Base-by-base conservation (phyloP, 2,329 filamentous ascomycete species). In the Diaporthe sp. region DNA sequence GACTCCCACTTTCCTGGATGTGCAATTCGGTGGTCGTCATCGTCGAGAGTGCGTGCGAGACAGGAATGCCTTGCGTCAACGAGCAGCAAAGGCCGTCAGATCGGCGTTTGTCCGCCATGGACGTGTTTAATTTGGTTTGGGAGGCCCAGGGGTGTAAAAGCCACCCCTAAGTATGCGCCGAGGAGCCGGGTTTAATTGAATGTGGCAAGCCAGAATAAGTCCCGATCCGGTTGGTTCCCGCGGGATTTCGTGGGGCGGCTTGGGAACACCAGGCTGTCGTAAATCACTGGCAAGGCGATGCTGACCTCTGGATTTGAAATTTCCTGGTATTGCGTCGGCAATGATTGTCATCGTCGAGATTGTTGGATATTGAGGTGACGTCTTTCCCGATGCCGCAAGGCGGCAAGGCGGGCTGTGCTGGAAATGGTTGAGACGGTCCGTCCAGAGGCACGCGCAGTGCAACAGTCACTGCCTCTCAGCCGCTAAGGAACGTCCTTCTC, bases 401-500 rank as follows among this genome's bases (percentile, higher is more conserved):
- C 49, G 25, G n/a, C 13, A 42, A 25, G 46, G 13, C 49, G 25
- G 39, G 46, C 28, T 70, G 51, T 39, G 73, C 42, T 28, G 55
- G 17, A 34, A 25, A 4, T 25, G 10, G 22, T n/a, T 46, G 62
- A 72, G 69, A 7, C 7, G 37, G 19, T 6, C 46, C 58, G 31
- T 17, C 58, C 51, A 55, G 46, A 51, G 59, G 49, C 12, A 53
- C 4, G n/a, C 12, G n/a, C 19, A 17, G 28, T 71, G 8, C 17
- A 28, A 22, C 22, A 31, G 28, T 34, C 10, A 70, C 62, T 53
- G 59, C 42, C n/a, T 53, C 73, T 88, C 85, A 89, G 78, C 88
- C 85, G 78, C 87, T 86, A 78, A 91, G 85, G 83, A 91, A 91
- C 77, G 90, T 88, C 80, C 93, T 91, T 78, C 94, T 88, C 78